These are phyloP conservation scores for Lichina pygmaea DNA, from an alignment of 495 filamentous ascomycete species.

Conservation along the genomic window DNA sequence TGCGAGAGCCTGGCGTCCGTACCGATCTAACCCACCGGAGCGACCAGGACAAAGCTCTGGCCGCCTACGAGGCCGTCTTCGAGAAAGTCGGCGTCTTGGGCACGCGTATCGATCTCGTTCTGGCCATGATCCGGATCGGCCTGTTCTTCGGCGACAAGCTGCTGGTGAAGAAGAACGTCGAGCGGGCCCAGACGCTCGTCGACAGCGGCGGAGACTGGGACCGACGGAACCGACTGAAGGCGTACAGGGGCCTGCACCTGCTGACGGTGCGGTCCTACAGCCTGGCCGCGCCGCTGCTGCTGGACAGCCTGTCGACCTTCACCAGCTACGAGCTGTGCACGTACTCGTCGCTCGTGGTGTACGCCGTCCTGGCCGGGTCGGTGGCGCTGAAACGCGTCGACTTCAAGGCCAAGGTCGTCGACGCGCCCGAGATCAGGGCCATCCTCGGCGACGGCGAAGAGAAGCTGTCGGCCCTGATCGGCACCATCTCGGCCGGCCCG, in stretches of 20 bases:
- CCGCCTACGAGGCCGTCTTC: conserved; percentile 71
- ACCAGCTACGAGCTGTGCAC: conserved; percentile 94
- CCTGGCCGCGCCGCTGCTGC: conserved; percentile 69
- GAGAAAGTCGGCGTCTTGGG: conserved; percentile 86
- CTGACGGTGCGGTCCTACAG: conserved; percentile 78
- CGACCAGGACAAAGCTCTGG: conserved; percentile 66
- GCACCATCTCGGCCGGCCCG: conserved; percentile 50
- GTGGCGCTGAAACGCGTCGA: conserved; percentile 87
- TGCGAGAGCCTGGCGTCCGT: no score
- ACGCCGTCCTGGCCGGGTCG: conserved; percentile 82
- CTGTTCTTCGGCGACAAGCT: conserved; percentile 85
- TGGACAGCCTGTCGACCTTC: conserved; percentile 94
- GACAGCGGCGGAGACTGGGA: conserved; percentile 97
- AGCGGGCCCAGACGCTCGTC: conserved; percentile 68
- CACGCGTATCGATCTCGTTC: conserved; percentile 85
- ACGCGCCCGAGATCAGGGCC: conserved; percentile 92
- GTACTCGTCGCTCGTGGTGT: conserved; percentile 81
- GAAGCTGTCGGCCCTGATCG: conserved; percentile 50
- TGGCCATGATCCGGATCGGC: conserved; percentile 84
- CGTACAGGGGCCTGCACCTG: conserved; percentile 83
- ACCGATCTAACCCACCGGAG: no score
- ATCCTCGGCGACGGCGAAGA: conserved; percentile 79
- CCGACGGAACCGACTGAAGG: conserved; percentile 88
- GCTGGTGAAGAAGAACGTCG: conserved; percentile 77
- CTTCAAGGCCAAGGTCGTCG: conserved; percentile 95